phyloP scores from a whole-genome alignment of 2,329 filamentous ascomycete species.

The Cryoendolithus antarcticus region DNA sequence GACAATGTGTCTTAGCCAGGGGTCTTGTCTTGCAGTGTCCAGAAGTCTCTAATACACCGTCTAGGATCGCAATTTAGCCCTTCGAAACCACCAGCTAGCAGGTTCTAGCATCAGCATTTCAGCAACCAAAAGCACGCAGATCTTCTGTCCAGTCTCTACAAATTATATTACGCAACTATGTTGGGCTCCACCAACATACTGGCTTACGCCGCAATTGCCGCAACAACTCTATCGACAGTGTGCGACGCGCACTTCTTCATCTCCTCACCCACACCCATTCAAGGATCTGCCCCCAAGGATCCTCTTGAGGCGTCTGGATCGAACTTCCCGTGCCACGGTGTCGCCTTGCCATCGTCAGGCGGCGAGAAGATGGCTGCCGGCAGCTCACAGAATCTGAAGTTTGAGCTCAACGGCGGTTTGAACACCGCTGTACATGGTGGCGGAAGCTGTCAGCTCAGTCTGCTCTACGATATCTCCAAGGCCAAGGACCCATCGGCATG shows the following conservation, averaged over 20 bases:
- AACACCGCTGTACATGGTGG: constrained; percentile 76
- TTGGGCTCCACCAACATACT: constrained; percentile 29
- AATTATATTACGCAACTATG: constrained; percentile 5
- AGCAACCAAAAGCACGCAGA: constrained; percentile 2
- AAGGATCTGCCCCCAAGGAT: constrained; percentile 38
- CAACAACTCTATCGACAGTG: constrained; percentile 41
- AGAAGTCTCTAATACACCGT: too few relatives aligned
- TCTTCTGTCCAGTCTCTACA: constrained; percentile 6
- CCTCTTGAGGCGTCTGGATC: constrained; percentile 50
- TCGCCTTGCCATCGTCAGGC: constrained; percentile 33
- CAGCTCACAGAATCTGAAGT: constrained; percentile 46
- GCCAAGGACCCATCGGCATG: constrained; percentile 46
- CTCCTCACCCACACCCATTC: constrained; percentile 52
- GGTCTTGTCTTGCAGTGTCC: too few relatives aligned
- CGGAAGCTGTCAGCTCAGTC: constrained; percentile 78
- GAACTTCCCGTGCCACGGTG: constrained; percentile 75
- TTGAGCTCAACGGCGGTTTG: constrained; percentile 35
- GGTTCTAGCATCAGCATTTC: constrained; percentile 4
- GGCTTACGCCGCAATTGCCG: constrained; percentile 37
- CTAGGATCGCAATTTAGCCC: too few relatives aligned
- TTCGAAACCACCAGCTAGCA: too few relatives aligned
- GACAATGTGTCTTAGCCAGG: too few relatives aligned
- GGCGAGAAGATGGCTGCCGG: constrained; percentile 50
- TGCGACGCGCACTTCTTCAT: constrained; percentile 69
- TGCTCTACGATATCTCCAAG: constrained; percentile 62